Base-by-base conservation (phyloP, 2,329 filamentous ascomycete genomes). In the Furcasterigmium furcatum region DNA sequence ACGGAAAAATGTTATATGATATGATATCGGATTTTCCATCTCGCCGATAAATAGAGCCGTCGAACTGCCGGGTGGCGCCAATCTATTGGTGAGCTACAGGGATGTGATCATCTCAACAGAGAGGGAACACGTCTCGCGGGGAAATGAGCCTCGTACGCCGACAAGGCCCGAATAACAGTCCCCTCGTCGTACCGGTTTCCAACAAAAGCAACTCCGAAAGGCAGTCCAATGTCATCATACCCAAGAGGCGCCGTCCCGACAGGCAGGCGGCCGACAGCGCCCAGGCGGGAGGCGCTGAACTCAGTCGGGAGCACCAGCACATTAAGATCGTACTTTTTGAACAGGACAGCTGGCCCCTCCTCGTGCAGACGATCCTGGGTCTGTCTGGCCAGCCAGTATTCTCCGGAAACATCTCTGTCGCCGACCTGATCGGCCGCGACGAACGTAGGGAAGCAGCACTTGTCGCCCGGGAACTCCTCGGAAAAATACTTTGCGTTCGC, bases 131-230 rank as follows among this genome's bases (percentile, higher is more conserved):
- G 10, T 30, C 41, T 38, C 22, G 42, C 16, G 12, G 46, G 46
- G 18, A 48, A 45, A 10, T 41, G 18, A 5, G 41, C 46, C 42
- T 48, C 46, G 25, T 36, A 45, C 4, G 38, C 36, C 16, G 36
- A 41, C 38, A 48, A 41, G 13, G 39, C 32, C 19, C 30, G 29
- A 12, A 46, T 22, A 8, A 48, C 32, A 5, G 32, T 16, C 12
- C 30, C 38, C 36, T 48, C 46, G 29, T 45, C 38, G 9, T 42
- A 45, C 7, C 46, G 27, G 4, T 27, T n/a, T n/a, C 43, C 43
- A n/a, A 45, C 38, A 39, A 48, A 48, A 8, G 43, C 32, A n/a
- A 46, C 8, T 4, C 32, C 43, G 24, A 41, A 43, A 10, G 27
- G 27, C 27, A 30, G n/a, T 14, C 27, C 27, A 12, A 30, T 30